Evolutionary conservation across 148 eudicot genomes (phyloP).

Genomic region (Spergularia bocconei): DNA sequence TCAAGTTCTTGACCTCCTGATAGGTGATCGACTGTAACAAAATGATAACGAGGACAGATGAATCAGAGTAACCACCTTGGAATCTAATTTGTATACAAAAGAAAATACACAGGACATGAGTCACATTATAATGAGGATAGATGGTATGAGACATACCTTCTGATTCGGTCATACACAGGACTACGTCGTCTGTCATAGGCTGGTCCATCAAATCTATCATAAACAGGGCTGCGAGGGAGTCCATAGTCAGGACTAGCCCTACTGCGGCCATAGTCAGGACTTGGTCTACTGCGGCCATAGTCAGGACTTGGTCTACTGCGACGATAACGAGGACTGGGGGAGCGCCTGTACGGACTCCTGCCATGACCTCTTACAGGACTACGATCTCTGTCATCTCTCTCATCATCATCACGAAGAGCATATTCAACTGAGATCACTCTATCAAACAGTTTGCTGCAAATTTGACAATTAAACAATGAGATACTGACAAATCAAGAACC

Average conservation of each 20-base stretch:
- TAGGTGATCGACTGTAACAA: conserved; percentile 62
- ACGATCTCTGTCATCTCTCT: conserved; percentile 49
- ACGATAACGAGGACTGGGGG: conserved; percentile 69
- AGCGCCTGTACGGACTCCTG: conserved; percentile 62
- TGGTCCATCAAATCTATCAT: conserved; percentile 60
- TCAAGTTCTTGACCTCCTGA: conserved; percentile 56
- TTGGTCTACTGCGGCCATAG: conserved; percentile 63
- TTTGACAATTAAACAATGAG: background rate
- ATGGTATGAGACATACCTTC: conserved; percentile 44
- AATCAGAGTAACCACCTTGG: background rate
- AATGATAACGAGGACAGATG: background rate
- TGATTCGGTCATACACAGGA: conserved; percentile 57
- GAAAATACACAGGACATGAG: no score
- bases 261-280: conserved; percentile 78
- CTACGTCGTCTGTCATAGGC: conserved; percentile 55
- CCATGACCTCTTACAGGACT: conserved; percentile 65
- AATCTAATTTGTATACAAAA: background rate
- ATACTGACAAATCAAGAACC: background rate
- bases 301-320: conserved; percentile 72
- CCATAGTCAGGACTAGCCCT: conserved; percentile 81
- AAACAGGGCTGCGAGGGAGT: conserved; percentile 58
- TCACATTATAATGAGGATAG: no score
- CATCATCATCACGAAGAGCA: conserved; percentile 87
- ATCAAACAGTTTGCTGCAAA: conserved; percentile 76
- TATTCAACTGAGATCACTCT: conserved; percentile 93